Conservation (phyloP, 768 basidiomycete species). For the Lentinula detonsa region DNA sequence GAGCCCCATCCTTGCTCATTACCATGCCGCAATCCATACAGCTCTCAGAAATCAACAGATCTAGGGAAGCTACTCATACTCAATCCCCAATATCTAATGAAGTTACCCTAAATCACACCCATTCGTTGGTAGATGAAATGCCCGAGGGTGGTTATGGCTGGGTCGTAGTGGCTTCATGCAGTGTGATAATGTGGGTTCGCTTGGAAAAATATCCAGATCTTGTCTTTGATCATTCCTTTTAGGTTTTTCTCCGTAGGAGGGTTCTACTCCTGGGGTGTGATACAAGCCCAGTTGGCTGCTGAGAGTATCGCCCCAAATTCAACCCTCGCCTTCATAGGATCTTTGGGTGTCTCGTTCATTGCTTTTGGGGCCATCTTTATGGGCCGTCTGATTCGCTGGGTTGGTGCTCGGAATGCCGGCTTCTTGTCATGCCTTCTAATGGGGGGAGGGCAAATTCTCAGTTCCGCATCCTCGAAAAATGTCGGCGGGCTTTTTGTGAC, state of each 20-base stretch:
- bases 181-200: constrained; percentile 17
- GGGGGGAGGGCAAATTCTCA: constrained; percentile 21
- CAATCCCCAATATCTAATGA: neutral
- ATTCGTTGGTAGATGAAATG: constrained; percentile 4
- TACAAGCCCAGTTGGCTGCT: constrained; percentile 22
- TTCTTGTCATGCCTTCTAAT: constrained; percentile 21
- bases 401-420: constrained; percentile 22
- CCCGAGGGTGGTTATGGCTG: constrained; percentile 28
- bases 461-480: constrained; percentile 18
- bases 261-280: constrained; percentile 23
- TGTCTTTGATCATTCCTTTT: neutral
- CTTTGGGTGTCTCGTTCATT: constrained; percentile 20
- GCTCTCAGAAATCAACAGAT: neutral
- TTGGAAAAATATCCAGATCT: neutral
- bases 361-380: constrained; percentile 22
- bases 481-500: constrained; percentile 13
- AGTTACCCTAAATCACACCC: neutral
- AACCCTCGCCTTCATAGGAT: constrained; percentile 25
- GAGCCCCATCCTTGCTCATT: neutral
- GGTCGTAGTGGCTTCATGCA: constrained; percentile 22
- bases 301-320: constrained; percentile 17
- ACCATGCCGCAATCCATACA: neutral
- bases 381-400: constrained; percentile 20
- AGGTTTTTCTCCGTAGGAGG: constrained; percentile 20
- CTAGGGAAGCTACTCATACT: too few relatives aligned